Percentiles rank a stretch among this genome's conserved stretches.
Evolutionary conservation across 139 green algal genomes (phyloP).

Genomic region (Chlamydomonas incerta): DNA sequence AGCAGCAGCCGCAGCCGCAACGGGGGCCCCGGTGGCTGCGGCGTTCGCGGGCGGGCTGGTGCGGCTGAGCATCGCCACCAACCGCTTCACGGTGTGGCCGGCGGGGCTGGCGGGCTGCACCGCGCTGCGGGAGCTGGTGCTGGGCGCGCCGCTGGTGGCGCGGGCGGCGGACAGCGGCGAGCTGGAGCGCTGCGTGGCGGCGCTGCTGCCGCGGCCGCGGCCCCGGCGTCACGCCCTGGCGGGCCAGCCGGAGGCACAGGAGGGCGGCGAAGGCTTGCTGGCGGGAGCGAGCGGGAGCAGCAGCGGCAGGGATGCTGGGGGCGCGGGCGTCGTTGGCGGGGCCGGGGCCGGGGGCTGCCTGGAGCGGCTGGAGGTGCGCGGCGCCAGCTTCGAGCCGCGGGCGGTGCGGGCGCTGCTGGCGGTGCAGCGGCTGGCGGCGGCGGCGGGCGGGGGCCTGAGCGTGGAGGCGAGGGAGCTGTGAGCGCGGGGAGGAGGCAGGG

Average conservation of each 20-base stretch:
- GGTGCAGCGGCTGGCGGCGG: slow-evolving; percentile 13
- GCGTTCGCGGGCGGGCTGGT: slow-evolving; percentile 4
- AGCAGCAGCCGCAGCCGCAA: no score
- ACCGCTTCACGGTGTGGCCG: slow-evolving; percentile 17
- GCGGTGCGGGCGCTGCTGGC: slow-evolving; percentile 31
- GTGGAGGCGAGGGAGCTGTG: no score
- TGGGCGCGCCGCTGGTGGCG: slow-evolving; percentile 14
- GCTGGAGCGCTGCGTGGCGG: slow-evolving; percentile 20
- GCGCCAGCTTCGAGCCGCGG: not conserved
- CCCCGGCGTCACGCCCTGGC: no score
- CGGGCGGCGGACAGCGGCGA: slow-evolving; percentile 7
- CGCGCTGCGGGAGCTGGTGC: slow-evolving; percentile 12
- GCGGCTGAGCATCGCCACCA: slow-evolving; percentile 14
- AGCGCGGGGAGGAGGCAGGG: no score
- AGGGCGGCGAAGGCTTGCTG: no score
- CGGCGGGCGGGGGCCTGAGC: no score
- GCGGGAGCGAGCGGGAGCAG: no score
- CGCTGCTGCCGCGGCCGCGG: not conserved
- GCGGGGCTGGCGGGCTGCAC: not conserved
- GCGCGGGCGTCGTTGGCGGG: no score
- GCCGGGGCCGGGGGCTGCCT: not conserved
- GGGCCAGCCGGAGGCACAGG: no score
- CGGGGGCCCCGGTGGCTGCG: not conserved
- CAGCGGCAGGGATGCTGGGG: no score
- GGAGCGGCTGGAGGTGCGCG: slow-evolving; percentile 14